phyloP scores from a whole-genome alignment of 306 rosid genomes.

The Biancaea sappan region DNA sequence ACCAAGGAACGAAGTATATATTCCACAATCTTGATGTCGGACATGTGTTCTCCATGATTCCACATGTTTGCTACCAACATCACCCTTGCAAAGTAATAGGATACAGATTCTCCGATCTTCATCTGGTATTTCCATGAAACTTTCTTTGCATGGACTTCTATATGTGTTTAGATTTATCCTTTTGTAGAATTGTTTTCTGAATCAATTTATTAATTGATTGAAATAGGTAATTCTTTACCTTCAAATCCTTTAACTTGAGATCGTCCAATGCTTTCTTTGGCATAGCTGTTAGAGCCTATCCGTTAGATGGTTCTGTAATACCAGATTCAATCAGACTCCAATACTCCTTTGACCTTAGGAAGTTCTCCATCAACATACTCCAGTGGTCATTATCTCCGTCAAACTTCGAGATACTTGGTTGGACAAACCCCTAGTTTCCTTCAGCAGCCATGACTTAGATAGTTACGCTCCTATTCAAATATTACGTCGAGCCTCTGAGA shows the following conservation, averaged over 20 bases:
- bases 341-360: too few species aligned
- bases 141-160: slow-evolving; percentile 17
- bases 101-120: too few species aligned
- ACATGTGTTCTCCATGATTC: slow-evolving; percentile 14
- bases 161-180: slow-evolving; percentile 10
- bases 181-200: slow-evolving; percentile 4
- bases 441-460: too few species aligned
- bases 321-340: slow-evolving; percentile 12
- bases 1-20: neutral
- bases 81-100: slow-evolving; percentile 4
- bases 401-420: too few species aligned
- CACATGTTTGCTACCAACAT: slow-evolving; percentile 25
- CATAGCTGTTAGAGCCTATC: neutral
- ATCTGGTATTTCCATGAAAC: slow-evolving; percentile 9
- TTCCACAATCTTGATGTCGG: slow-evolving; percentile 8
- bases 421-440: too few species aligned
- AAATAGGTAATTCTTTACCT: slow-evolving; percentile 14
- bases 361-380: too few species aligned
- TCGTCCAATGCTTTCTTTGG: neutral
- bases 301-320: slow-evolving; percentile 11
- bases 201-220: neutral
- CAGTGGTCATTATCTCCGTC: too few species aligned
- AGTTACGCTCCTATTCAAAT: too few species aligned
- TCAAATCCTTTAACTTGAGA: too few species aligned
- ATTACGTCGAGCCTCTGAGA: too few species aligned